Percentiles rank a stretch among this genome's conserved stretches.
Evolutionary conservation across 345 rosid genomes (phyloP).

Genomic region (Eutrema heterophyllum): DNA sequence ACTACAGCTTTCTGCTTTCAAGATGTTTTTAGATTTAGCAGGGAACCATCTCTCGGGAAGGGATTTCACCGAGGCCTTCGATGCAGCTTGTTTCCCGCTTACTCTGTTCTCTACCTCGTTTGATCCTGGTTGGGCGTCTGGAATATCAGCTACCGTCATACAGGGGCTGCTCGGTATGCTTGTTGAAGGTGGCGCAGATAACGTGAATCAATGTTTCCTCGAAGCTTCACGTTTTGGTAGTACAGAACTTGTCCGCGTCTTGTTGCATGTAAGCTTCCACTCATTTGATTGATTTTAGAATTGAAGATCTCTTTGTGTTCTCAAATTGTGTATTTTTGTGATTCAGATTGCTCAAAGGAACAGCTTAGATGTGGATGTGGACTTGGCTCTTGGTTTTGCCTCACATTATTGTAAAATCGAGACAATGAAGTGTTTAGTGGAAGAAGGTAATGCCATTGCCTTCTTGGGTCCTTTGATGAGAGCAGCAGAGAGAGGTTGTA

Average conservation of each 20-base stretch:
- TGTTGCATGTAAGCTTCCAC: conserved; percentile 57
- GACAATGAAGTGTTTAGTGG: conserved; percentile 96
- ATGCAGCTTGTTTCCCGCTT: conserved; percentile 97
- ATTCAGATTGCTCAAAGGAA: conserved; percentile 93
- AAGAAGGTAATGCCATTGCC: conserved; percentile 90
- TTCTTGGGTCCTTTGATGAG: conserved; percentile 92
- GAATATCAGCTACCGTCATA: conserved; percentile 77
- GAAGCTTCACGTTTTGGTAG: conserved; percentile 98
- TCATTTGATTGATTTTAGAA: background rate
- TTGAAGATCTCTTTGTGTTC: background rate
- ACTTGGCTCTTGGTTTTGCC: conserved; percentile 89
- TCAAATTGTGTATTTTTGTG: conserved; percentile 5
- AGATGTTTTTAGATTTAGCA: conserved; percentile 75
- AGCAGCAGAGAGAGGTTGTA: conserved; percentile 92
- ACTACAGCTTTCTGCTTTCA: conserved; percentile 89
- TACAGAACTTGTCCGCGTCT: conserved; percentile 91
- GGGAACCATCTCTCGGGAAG: conserved; percentile 91
- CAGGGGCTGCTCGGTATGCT: conserved; percentile 82
- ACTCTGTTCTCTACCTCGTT: conserved; percentile 88
- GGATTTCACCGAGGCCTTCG: conserved; percentile 96
- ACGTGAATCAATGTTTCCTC: conserved; percentile 92
- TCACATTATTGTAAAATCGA: conserved; percentile 88
- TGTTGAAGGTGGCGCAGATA: conserved; percentile 96
- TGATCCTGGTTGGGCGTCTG: conserved; percentile 96
- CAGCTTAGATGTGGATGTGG: conserved; percentile 97